phyloP scores from a whole-genome alignment of 2,329 filamentous ascomycete genomes.

The Pleomassaria siparia region DNA sequence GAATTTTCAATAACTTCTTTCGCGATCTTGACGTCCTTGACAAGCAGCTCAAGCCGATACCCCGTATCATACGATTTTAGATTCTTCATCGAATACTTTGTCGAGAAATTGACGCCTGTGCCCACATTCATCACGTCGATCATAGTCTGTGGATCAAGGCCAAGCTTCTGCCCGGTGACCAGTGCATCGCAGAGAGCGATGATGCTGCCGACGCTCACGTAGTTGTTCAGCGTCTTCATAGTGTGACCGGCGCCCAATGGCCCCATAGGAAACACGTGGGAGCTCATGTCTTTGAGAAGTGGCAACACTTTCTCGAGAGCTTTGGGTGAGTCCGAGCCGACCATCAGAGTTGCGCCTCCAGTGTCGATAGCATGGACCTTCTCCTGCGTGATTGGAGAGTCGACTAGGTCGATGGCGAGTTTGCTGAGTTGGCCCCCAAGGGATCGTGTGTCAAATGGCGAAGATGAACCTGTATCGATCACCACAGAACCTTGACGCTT shows the following conservation, averaged over 20 bases:
- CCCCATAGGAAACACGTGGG: slow-evolving; percentile 41
- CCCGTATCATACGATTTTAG: slow-evolving; percentile 33
- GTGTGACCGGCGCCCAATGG: slow-evolving; percentile 37
- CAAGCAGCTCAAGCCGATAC: slow-evolving; percentile 38
- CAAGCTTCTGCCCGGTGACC: slow-evolving; percentile 38
- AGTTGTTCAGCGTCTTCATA: slow-evolving; percentile 44
- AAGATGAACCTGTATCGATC: slow-evolving; percentile 40
- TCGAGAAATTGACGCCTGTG: slow-evolving; percentile 44
- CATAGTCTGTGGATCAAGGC: slow-evolving; percentile 42
- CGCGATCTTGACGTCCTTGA: slow-evolving; percentile 41
- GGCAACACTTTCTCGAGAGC: slow-evolving; percentile 35
- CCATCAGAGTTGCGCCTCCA: slow-evolving; percentile 39
- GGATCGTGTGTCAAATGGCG: slow-evolving; percentile 37
- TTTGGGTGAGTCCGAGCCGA: slow-evolving; percentile 27
- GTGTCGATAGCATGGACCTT: slow-evolving; percentile 40
- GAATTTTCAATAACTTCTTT: slow-evolving; percentile 39
- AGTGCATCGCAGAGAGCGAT: slow-evolving; percentile 34
- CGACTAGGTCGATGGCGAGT: slow-evolving; percentile 34
- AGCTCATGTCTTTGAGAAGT: slow-evolving; percentile 36
- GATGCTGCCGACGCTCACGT: slow-evolving; percentile 38
- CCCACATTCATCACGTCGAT: slow-evolving; percentile 47
- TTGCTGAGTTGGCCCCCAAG: slow-evolving; percentile 34
- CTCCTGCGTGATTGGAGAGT: slow-evolving; percentile 42
- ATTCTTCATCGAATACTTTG: slow-evolving; percentile 27
- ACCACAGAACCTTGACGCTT: slow-evolving; percentile 15